These are phyloP conservation scores for Hymenoscyphus linearis DNA, from an alignment of 2,329 filamentous ascomycete genomes.

Conservation along the genomic window DNA sequence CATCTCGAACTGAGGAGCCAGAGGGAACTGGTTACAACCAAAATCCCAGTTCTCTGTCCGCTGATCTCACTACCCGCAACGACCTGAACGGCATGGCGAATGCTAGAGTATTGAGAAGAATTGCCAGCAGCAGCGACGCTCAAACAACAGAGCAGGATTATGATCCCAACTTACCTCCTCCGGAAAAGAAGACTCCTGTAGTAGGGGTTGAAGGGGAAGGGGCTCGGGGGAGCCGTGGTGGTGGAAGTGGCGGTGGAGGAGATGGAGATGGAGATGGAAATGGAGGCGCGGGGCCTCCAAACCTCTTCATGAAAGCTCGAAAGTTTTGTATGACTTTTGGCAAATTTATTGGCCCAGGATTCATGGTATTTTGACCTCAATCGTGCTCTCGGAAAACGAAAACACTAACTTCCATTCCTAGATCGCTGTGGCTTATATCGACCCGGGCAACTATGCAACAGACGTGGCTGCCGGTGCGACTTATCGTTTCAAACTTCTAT, in stretches of 20 bases:
- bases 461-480: constrained; percentile 51
- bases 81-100: constrained; percentile 59
- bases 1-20: constrained; percentile 54
- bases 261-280: no score
- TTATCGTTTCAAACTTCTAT: constrained; percentile 48
- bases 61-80: constrained; percentile 56
- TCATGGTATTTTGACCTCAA: constrained; percentile 24
- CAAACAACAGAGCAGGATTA: constrained; percentile 22
- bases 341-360: constrained; percentile 49
- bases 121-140: constrained; percentile 33
- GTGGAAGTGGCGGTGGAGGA: constrained; percentile 8
- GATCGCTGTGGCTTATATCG: constrained; percentile 36
- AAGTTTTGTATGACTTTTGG: constrained; percentile 32
- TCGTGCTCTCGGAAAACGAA: neutral
- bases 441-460: constrained; percentile 50
- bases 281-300: constrained; percentile 1
- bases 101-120: constrained; percentile 44
- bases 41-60: constrained; percentile 50
- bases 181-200: constrained; percentile 7
- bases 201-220: constrained; percentile 4
- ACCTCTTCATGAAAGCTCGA: constrained; percentile 15
- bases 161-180: constrained; percentile 9
- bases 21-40: constrained; percentile 54
- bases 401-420: constrained; percentile 10
- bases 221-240: constrained; percentile 3